phyloP scores from a whole-genome alignment of 2,329 filamentous ascomycete genomes.

The Cercospora citrullina region DNA sequence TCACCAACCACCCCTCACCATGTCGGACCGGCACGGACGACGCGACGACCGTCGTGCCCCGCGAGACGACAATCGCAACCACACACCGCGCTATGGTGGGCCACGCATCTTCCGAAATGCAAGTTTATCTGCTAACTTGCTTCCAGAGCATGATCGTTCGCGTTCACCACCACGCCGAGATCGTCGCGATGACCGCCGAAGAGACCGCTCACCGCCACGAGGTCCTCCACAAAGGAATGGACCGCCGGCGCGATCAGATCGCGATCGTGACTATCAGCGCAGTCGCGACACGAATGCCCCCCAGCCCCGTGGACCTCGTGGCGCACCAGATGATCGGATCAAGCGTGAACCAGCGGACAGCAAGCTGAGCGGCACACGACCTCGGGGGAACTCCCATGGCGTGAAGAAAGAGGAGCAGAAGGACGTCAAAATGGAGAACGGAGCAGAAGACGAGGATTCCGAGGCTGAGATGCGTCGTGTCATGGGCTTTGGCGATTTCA shows the following conservation, averaged over 20 bases:
- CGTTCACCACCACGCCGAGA: conserved; percentile 36
- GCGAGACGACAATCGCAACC: conserved; percentile 31
- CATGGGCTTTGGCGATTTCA: conserved; percentile 89
- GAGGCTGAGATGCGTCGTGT: conserved; percentile 74
- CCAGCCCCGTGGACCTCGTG: conserved; percentile 12
- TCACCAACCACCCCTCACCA: conserved; percentile 15
- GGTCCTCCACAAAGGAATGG: conserved; percentile 7
- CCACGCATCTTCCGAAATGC: background rate
- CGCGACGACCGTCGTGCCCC: conserved; percentile 30
- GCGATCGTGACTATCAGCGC: conserved; percentile 27
- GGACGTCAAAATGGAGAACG: conserved; percentile 29
- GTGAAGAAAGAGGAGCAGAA: conserved; percentile 17
- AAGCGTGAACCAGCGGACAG: conserved; percentile 18
- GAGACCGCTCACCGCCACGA: background rate
- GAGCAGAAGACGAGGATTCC: conserved; percentile 55
- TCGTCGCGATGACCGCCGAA: conserved; percentile 33
- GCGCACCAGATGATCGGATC: conserved; percentile 18
- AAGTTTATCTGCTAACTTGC: conserved; percentile 19
- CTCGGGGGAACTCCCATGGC: conserved; percentile 7
- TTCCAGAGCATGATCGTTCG: conserved; percentile 34
- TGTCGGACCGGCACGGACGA: conserved; percentile 31
- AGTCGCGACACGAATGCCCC: conserved; percentile 17
- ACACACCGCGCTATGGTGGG: conserved; percentile 33
- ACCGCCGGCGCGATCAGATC: conserved; percentile 25
- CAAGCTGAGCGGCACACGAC: background rate